Percentiles rank a stretch among this genome's conserved stretches.
Conservation (phyloP, 2,329 filamentous ascomycete genomes). For the Phialemoniopsis sp. region DNA sequence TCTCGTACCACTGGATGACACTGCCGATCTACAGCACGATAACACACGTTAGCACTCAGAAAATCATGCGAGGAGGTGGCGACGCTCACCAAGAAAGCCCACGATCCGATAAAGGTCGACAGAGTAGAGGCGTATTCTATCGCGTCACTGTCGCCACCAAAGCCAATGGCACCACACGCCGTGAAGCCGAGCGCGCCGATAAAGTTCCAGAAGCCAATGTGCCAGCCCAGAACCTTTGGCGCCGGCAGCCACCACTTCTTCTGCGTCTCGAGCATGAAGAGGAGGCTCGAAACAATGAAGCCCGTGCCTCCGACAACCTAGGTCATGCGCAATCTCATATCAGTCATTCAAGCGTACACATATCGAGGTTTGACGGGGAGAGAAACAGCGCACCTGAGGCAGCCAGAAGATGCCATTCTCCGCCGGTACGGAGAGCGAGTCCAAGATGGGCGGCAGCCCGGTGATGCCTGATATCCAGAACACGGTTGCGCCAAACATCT, state of each 20-base stretch:
- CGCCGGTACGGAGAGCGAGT: conserved; percentile 37
- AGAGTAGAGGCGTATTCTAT: conserved; percentile 43
- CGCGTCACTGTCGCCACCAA: conserved; percentile 29
- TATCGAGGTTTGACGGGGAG: conserved; percentile 41
- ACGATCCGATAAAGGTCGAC: conserved; percentile 44
- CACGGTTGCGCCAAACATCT: conserved; percentile 55
- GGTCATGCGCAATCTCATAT: conserved; percentile 1
- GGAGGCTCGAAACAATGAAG: conserved; percentile 52
- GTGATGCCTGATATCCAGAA: conserved; percentile 64
- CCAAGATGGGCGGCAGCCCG: conserved; percentile 50
- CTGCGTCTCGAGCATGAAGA: conserved; percentile 67
- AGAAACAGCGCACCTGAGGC: conserved; percentile 41
- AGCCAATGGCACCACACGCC: conserved; percentile 53
- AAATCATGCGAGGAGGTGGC: too few relatives aligned
- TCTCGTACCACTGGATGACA: conserved; percentile 24
- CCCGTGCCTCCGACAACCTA: conserved; percentile 59
- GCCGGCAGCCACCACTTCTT: conserved; percentile 58
- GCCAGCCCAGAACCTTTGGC: conserved; percentile 55
- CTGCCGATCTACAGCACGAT: conserved; percentile 18
- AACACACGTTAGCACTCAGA: not conserved
- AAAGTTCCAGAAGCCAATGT: conserved; percentile 63
- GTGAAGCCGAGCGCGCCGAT: conserved; percentile 62
- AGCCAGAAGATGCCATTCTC: conserved; percentile 58
- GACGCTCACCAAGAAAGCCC: conserved; percentile 37
- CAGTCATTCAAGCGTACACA: conserved; percentile 21